Evolutionary conservation across 148 eudicot genomes (phyloP), one percentile per base, ranked within the genome.

Genomic region (Silene latifolia): DNA sequence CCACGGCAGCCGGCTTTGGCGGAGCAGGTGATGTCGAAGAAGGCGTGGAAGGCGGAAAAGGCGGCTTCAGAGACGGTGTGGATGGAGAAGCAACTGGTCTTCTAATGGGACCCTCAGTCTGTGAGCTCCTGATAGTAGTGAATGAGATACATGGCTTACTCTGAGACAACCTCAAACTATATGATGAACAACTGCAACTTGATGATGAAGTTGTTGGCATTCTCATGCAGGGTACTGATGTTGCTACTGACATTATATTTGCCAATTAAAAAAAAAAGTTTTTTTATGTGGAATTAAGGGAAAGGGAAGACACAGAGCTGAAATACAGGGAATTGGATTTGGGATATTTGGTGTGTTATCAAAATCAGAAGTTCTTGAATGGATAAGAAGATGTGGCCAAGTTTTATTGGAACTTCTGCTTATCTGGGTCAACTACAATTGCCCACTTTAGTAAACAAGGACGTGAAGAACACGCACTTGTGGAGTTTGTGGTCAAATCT

Each of bases 61-160:
- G 85, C 5, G 86, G 74, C 2, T 76, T 51, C 0, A 89, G 89
- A 29, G 79, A 80, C 5, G 77, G 78, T 12, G 48, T 21, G 4
- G 92, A 82, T 0, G 44, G 44, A 39, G 86, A 82, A 13, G 91
- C 89, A 32, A 84, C 73, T 2, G 98, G 98, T 85, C 98, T 89
- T 71, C 98, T 80, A 7, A 93, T 46, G 61, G 98, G 98, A 13
- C 98, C 94, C 11, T 93, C 97, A 42, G 97, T 75, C 57, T 91
- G 97, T 8, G 98, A 86, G 73, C 89, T 75, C 82, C 89, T 79
- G 2, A 93, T 82, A 71, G 84, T 88, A 63, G 74, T 72, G 53
- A 80, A 59, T 15, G 87, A 81, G 42, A 79, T 74, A 61, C 73
- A 24, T 5, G 82, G 35, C 71, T 63, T 8, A 21, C 44, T 39